A percentile compares a stretch with the other conserved stretches of the same genome.
phyloP scores from a whole-genome alignment of 352 stramenopile genomes.

The Aphanomyces astaci region DNA sequence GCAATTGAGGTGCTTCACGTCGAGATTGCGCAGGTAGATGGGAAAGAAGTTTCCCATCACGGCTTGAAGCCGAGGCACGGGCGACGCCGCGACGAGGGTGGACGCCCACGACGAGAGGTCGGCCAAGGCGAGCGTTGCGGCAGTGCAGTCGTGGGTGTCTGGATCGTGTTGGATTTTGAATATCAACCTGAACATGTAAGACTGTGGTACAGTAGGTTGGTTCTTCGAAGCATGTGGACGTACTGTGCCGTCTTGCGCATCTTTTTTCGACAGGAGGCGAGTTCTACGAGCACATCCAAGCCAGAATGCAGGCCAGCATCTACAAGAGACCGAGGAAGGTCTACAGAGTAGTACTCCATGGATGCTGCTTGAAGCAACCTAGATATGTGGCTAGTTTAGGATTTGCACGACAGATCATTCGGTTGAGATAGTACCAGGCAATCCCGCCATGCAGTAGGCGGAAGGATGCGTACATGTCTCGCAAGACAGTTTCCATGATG shows the following conservation, averaged over 20 bases:
- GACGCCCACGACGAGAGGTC: not conserved
- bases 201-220: no score
- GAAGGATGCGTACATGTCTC: not conserved
- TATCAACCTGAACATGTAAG: no score
- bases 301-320: not conserved
- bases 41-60: not conserved
- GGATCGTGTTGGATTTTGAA: not conserved
- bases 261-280: not conserved
- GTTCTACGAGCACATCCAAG: not conserved
- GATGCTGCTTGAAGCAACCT: no score
- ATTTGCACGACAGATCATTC: no score
- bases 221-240: no score
- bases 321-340: not conserved
- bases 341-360: no score
- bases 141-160: not conserved
- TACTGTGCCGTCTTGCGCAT: conserved; percentile 2
- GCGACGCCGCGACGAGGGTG: not conserved
- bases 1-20: not conserved
- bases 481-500: not conserved
- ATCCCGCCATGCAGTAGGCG: not conserved
- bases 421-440: no score
- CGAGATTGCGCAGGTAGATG: not conserved
- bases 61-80: not conserved
- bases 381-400: no score
- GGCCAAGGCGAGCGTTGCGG: not conserved